Percentiles rank a stretch among this genome's conserved stretches.
phyloP scores from a whole-genome alignment of 78 protist genomes.

The Dictyostelium firmibasis region DNA sequence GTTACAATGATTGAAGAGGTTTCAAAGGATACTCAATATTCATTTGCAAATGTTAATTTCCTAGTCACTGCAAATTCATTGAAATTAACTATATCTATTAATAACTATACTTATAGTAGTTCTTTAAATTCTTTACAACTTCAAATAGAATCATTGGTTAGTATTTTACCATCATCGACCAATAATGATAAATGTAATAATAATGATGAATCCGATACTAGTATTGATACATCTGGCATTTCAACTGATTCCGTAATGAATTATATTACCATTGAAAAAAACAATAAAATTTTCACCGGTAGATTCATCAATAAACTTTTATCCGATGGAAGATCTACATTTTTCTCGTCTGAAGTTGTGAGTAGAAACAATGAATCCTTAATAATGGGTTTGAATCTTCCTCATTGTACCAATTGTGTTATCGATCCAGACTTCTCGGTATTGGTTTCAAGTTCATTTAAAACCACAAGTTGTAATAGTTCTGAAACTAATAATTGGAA shows the following conservation, averaged over 20 bases:
- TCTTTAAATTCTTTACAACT: neutral
- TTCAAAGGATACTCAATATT: neutral
- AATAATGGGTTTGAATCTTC: neutral
- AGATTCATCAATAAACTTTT: neutral
- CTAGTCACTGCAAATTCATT: neutral
- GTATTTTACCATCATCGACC: neutral
- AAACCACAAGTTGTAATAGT: neutral
- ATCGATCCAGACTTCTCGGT: neutral
- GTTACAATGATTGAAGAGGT: neutral
- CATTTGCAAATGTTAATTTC: slow-evolving; percentile 6
- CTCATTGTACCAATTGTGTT: neutral
- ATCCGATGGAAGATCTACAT: neutral
- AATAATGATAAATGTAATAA: neutral
- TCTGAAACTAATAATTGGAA: neutral
- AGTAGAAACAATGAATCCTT: neutral
- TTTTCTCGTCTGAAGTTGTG: neutral
- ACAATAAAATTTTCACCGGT: neutral
- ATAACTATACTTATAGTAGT: neutral
- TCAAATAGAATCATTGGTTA: neutral
- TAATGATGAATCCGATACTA: neutral
- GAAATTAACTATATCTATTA: neutral
- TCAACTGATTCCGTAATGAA: neutral
- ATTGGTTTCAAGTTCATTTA: neutral
- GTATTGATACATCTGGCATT: neutral
- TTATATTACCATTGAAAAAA: neutral